These are phyloP conservation scores for Suhomyces wounanorum DNA, from an alignment of 1,139 yeast species.

Conservation along the genomic window DNA sequence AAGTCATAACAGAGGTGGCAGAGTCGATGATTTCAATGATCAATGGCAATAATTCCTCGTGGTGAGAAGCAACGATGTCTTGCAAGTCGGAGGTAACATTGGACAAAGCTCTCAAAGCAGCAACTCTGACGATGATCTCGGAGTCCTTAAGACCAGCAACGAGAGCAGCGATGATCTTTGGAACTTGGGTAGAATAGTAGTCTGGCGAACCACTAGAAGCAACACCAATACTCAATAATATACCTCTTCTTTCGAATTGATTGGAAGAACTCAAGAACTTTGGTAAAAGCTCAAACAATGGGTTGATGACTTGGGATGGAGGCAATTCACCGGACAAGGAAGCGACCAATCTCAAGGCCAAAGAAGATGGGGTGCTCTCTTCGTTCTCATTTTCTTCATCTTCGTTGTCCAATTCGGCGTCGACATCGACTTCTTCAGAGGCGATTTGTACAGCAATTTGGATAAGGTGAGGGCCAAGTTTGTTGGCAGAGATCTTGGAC, in stretches of 20 bases:
- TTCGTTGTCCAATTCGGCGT: conserved; percentile 71
- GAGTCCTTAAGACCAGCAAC: conserved; percentile 77
- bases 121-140: conserved; percentile 77
- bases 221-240: conserved; percentile 76
- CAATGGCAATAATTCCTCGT: conserved; percentile 79
- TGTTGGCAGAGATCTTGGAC: conserved; percentile 56
- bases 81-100: conserved; percentile 83
- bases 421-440: conserved; percentile 75
- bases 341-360: conserved; percentile 81
- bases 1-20: conserved; percentile 80
- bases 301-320: conserved; percentile 85
- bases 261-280: conserved; percentile 62
- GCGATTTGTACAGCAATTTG: conserved; percentile 75
- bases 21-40: conserved; percentile 85
- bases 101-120: conserved; percentile 81
- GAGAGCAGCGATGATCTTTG: conserved; percentile 70
- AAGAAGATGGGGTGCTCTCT: conserved; percentile 76
- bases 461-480: conserved; percentile 81
- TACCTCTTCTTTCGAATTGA: conserved; percentile 85
- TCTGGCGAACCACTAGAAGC: conserved; percentile 95
- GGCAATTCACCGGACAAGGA: conserved; percentile 82
- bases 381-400: conserved; percentile 92
- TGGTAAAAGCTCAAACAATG: conserved; percentile 71
- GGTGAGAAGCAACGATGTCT: conserved; percentile 80
- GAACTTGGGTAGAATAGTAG: conserved; percentile 73